A percentile compares a stretch with the other conserved stretches of the same genome.
Conservation (phyloP, 2,329 filamentous ascomycete genomes). For the Teratosphaeria destructans region DNA sequence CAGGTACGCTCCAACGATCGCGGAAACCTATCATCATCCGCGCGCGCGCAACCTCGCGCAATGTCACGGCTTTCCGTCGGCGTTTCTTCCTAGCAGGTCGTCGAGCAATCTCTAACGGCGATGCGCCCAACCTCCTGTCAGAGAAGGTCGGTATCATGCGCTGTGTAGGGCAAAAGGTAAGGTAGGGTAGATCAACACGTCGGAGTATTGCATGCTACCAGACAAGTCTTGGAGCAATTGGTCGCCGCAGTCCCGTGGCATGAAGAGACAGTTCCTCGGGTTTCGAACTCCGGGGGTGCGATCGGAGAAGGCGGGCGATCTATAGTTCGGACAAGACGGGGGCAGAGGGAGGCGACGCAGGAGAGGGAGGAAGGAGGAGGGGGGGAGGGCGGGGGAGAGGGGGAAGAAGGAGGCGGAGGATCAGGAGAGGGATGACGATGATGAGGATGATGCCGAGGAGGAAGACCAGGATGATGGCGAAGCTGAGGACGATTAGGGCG, state of each 20-base stretch:
- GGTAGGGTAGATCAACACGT: neutral
- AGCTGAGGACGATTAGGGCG: constrained; percentile 16
- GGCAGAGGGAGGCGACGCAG: constrained; percentile 32
- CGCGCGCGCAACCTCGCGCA: neutral
- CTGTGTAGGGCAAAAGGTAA: neutral
- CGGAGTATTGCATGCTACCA: neutral
- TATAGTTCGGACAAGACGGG: constrained; percentile 38
- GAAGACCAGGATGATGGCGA: constrained; percentile 14
- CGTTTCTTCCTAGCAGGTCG: neutral
- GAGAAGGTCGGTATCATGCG: neutral
- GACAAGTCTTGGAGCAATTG: too few species aligned
- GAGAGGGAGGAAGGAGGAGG: constrained; percentile 22
- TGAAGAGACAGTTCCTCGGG: constrained; percentile 40
- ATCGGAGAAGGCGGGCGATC: constrained; percentile 34
- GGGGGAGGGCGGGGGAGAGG: constrained; percentile 10
- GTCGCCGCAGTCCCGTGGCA: too few species aligned
- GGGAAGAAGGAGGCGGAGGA: constrained; percentile 1
- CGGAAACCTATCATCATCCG: neutral
- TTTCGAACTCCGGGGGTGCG: constrained; percentile 35
- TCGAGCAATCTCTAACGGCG: neutral
- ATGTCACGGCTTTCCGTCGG: neutral
- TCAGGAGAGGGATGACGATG: constrained; percentile 13
- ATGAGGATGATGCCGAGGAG: constrained; percentile 23
- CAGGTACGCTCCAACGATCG: neutral
- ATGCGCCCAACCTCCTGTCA: neutral